A percentile compares a stretch with the other conserved stretches of the same genome.
Conservation (phyloP, 2,329 filamentous ascomycete species). For the Sclerotinia spermophila region DNA sequence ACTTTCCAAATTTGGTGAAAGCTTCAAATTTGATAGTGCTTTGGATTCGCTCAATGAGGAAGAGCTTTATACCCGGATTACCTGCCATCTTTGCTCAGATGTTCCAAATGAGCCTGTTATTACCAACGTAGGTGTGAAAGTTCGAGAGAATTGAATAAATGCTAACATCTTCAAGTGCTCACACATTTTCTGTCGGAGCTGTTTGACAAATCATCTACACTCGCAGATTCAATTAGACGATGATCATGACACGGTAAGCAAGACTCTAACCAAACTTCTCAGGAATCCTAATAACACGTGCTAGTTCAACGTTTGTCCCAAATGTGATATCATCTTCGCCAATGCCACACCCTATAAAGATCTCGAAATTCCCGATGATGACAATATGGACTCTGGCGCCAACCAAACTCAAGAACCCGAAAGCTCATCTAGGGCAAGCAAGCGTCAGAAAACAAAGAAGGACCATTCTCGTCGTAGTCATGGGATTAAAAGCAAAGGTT, state of each 20-base stretch:
- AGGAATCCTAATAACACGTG: neutral
- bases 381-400: constrained; percentile 11
- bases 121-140: constrained; percentile 36
- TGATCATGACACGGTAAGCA: neutral
- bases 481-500: constrained; percentile 22
- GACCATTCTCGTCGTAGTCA: neutral
- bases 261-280: too few relatives aligned
- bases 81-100: constrained; percentile 44
- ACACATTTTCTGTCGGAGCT: constrained; percentile 53
- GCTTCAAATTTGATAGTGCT: constrained; percentile 33
- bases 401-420: neutral
- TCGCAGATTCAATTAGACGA: neutral
- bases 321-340: constrained; percentile 26
- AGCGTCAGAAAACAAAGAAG: constrained; percentile 5
- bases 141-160: neutral
- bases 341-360: constrained; percentile 7
- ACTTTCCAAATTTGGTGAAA: constrained; percentile 32
- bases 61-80: constrained; percentile 36
- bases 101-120: constrained; percentile 42
- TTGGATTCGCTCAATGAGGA: constrained; percentile 34
- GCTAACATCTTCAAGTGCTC: constrained; percentile 40
- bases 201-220: constrained; percentile 39
- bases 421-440: neutral
- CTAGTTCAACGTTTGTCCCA: constrained; percentile 24
- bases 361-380: constrained; percentile 19